phyloP scores from a whole-genome alignment of 2,329 filamentous ascomycete species.

The Cladosporium cucumerinum region DNA sequence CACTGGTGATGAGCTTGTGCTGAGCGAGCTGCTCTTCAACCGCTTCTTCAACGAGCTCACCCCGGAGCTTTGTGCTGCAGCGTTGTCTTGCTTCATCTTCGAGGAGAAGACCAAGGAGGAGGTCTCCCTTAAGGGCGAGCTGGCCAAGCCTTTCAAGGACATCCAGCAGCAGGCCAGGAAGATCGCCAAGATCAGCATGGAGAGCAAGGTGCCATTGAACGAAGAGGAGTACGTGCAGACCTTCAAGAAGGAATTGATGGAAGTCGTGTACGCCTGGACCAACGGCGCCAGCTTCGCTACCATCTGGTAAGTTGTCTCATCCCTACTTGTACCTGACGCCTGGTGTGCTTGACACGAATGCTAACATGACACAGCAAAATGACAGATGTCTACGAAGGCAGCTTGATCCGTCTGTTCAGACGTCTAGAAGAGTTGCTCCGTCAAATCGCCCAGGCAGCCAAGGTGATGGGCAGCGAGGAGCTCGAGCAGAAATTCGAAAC shows the following conservation, averaged over 20 bases:
- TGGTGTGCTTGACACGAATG: not conserved
- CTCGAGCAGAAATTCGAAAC: conserved; percentile 88
- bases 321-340: not conserved
- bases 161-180: conserved; percentile 82
- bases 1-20: conserved; percentile 88
- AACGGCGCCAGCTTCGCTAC: conserved; percentile 86
- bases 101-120: conserved; percentile 88
- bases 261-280: conserved; percentile 89
- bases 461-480: conserved; percentile 97
- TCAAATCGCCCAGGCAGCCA: conserved; percentile 92
- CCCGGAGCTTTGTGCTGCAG: conserved; percentile 80
- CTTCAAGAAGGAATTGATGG: conserved; percentile 95
- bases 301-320: conserved; percentile 71
- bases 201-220: conserved; percentile 90
- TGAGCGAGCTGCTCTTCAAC: conserved; percentile 92
- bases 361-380: conserved; percentile 68
- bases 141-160: conserved; percentile 80
- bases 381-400: conserved; percentile 97
- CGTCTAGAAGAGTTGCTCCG: conserved; percentile 89
- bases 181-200: conserved; percentile 88
- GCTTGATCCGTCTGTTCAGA: conserved; percentile 91
- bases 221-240: conserved; percentile 89
- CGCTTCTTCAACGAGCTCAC: conserved; percentile 95
- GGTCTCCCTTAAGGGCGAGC: conserved; percentile 70
- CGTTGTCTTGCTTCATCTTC: conserved; percentile 92